Percentiles rank a stretch among this genome's conserved stretches.
phyloP scores from a whole-genome alignment of 768 basidiomycete species.

The Neoboletus magnificus region DNA sequence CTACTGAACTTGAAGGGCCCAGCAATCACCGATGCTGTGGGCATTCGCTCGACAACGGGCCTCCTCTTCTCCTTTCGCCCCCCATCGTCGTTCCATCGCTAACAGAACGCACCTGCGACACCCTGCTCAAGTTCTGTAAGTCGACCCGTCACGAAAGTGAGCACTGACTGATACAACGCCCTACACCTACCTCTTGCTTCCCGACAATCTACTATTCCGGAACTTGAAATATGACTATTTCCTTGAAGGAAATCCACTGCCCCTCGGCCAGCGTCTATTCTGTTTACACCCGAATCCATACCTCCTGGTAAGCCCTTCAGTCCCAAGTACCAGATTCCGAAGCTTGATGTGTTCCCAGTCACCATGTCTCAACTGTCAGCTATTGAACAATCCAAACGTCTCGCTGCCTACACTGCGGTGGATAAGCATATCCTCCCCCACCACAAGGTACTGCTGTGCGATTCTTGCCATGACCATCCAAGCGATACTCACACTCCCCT shows the following conservation, averaged over 20 bases:
- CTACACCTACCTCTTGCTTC: neutral
- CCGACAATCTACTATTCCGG: neutral
- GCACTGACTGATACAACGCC: neutral
- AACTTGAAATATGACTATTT: neutral
- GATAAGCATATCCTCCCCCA: slow-evolving; percentile 81
- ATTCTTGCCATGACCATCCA: neutral
- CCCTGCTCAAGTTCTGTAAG: slow-evolving; percentile 18
- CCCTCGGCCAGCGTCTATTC: slow-evolving; percentile 10
- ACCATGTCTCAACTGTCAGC: slow-evolving; percentile 31
- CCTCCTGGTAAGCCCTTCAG: slow-evolving; percentile 6
- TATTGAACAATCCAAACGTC: slow-evolving; percentile 80
- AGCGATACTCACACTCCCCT: neutral
- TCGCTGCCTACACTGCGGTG: slow-evolving; percentile 93
- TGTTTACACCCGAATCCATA: neutral
- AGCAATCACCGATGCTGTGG: slow-evolving; percentile 6
- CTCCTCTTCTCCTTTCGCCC: neutral
- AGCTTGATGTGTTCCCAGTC: slow-evolving; percentile 1
- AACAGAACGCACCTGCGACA: slow-evolving; percentile 12
- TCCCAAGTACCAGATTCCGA: neutral
- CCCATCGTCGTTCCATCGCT: slow-evolving; percentile 2
- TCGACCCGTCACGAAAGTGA: neutral
- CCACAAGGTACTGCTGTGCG: slow-evolving; percentile 63
- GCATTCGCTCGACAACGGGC: neutral
- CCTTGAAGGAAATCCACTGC: slow-evolving; percentile 9
- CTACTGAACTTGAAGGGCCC: neutral